Conservation (phyloP, 306 rosid genomes). For the Rosa persica region DNA sequence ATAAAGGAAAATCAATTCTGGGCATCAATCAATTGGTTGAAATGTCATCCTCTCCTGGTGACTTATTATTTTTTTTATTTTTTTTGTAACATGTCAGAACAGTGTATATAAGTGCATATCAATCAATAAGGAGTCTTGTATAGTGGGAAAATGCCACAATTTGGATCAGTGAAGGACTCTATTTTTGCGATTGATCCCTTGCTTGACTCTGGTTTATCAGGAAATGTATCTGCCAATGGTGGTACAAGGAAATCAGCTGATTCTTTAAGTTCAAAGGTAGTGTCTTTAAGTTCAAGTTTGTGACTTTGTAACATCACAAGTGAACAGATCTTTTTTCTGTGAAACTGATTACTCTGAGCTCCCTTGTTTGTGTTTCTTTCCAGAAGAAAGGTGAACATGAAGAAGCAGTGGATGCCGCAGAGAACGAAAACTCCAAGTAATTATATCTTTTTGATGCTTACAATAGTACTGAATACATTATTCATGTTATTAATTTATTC, state of each 20-base stretch:
- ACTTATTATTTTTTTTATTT: no score
- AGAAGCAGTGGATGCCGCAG: conserved; percentile 27
- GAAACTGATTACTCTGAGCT: conserved; percentile 12
- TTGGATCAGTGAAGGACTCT: conserved; percentile 1
- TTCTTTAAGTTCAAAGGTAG: conserved; percentile 12
- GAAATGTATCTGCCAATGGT: conserved; percentile 6
- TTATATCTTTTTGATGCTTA: conserved; percentile 13
- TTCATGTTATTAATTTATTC: conserved; percentile 24
- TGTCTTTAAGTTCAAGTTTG: no score
- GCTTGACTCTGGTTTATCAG: neutral
- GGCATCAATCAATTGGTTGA: neutral
- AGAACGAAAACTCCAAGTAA: conserved; percentile 63
- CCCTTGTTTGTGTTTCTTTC: conserved; percentile 20
- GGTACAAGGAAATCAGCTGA: conserved; percentile 16
- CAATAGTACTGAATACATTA: neutral
- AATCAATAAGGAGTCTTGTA: no score
- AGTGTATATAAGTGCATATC: no score
- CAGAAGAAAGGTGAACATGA: conserved; percentile 45
- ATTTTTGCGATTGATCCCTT: neutral
- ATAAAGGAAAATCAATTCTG: no score
- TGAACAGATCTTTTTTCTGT: neutral
- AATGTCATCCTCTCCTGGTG: neutral
- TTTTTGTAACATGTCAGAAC: no score
- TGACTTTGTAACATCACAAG: no score
- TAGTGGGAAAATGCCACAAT: neutral